Base-by-base conservation (phyloP, 1,284 basidiomycete species). In the Ustilago cynodontis region DNA sequence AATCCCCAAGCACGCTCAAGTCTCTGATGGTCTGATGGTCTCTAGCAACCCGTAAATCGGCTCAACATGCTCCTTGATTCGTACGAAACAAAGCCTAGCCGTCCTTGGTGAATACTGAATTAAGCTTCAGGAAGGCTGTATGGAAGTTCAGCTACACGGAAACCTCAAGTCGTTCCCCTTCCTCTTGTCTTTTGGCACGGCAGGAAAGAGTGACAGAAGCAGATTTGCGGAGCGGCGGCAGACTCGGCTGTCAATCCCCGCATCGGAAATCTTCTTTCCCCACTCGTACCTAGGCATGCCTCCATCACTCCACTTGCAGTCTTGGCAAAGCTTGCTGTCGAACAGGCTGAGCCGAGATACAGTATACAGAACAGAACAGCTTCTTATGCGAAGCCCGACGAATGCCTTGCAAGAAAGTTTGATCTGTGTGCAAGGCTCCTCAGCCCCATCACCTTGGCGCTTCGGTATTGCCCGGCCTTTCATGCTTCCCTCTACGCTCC, bases 221-320 rank as follows among this genome's bases (percentile, higher is more conserved):
- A 64, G 62, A 58, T 65, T 65, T 53, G 62, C 55, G 62, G 55
- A 43, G 20, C 2, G 35, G 47, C 39, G 39, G 24, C 47, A 47
- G 26, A 10, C 45, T 63, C 60, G 60, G 66, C 60, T 69, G 66
- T 59, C 55, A 50, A 24, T 14, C 66, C 56, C 60, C 66, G 56
- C 66, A 58, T 69, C 66, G 66, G 66, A 59, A 63, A 69, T 69
- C 66, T 69, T 53, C 39, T 49, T 5, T 8, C 31, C 50, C 29
- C 55, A 22, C 61, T n/a, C 45, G 5, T 56, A 43, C 33, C 41
- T 11, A 47, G 26, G 18, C 56, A 58, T 20, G 18, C 18, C 11
- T 47, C 39, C 41, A 31, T 31, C 28, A 13, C 11, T n/a, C 11
- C 9, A 9, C n/a, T 26, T 26, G 45, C 61, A 20, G 53, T 50